Percentiles rank a stretch among this genome's conserved stretches.
These are phyloP conservation scores for Populus hybrid DNA, from an alignment of 441 rosid genomes.

Conservation along the genomic window DNA sequence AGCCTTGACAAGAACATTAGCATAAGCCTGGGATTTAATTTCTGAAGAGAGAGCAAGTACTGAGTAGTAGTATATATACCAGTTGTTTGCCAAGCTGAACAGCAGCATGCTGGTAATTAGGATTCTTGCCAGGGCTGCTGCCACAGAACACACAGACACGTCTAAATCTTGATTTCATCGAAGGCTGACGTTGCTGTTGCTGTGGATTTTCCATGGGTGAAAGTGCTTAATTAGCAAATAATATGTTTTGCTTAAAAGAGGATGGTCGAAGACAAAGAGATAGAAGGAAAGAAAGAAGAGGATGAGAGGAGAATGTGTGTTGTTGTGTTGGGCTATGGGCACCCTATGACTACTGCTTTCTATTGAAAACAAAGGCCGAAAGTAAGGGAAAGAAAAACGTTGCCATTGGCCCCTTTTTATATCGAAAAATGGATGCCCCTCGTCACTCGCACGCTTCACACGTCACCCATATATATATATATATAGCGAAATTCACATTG, in stretches of 20 bases:
- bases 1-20: neutral
- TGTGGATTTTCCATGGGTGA: slow-evolving; percentile 34
- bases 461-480: neutral
- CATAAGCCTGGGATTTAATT: neutral
- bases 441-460: slow-evolving; percentile 3
- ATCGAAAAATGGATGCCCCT: slow-evolving; percentile 8
- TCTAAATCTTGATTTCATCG: slow-evolving; percentile 62
- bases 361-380: slow-evolving; percentile 21
- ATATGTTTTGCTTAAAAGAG: neutral
- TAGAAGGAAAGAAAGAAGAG: neutral
- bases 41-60: neutral
- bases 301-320: slow-evolving; percentile 7
- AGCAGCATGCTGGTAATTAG: slow-evolving; percentile 79
- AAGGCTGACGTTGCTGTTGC: slow-evolving; percentile 21
- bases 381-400: slow-evolving; percentile 27
- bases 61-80: slow-evolving; percentile 31
- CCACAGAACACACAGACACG: slow-evolving; percentile 95
- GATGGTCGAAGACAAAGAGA: neutral
- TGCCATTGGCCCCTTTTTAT: slow-evolving; percentile 25
- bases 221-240: neutral
- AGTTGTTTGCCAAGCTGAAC: slow-evolving; percentile 74
- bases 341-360: neutral
- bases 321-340: slow-evolving; percentile 7
- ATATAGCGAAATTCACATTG: neutral
- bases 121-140: slow-evolving; percentile 85